phyloP scores from a whole-genome alignment of 2,329 filamentous ascomycete species.

The Fusarium compactum region DNA sequence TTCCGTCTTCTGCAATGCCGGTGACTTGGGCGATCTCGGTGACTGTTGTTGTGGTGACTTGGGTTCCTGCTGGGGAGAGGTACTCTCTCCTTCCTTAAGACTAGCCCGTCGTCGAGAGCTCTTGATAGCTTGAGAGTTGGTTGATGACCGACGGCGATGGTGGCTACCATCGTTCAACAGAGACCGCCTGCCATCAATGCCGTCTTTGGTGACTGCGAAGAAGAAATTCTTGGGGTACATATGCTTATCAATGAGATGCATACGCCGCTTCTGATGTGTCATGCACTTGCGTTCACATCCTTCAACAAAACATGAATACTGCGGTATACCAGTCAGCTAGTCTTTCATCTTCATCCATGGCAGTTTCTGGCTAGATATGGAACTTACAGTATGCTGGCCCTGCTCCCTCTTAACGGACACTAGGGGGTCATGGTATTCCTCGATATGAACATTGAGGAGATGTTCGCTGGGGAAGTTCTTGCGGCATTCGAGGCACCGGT shows the following conservation, averaged over 20 bases:
- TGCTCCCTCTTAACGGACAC: constrained; percentile 76
- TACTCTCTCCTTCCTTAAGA: constrained; percentile 46
- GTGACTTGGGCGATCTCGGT: constrained; percentile 25
- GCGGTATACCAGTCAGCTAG: constrained; percentile 25
- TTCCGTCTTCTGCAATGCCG: constrained; percentile 26
- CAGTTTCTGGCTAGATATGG: background rate
- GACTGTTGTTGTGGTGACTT: constrained; percentile 32
- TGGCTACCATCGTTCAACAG: constrained; percentile 74
- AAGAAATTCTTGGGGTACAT: constrained; percentile 90
- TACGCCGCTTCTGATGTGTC: constrained; percentile 83
- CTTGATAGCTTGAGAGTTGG: constrained; percentile 52
- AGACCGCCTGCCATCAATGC: constrained; percentile 86
- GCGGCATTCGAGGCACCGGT: constrained; percentile 85
- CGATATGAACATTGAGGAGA: constrained; percentile 85
- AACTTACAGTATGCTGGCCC: constrained; percentile 85
- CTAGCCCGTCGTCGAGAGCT: constrained; percentile 51
- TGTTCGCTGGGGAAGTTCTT: constrained; percentile 90
- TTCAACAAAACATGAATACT: constrained; percentile 93
- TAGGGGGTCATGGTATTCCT: constrained; percentile 91
- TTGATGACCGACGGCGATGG: constrained; percentile 63
- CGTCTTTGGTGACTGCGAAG: constrained; percentile 86
- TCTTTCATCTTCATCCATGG: background rate
- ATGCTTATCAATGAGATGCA: constrained; percentile 95
- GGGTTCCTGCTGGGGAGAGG: constrained; percentile 29
- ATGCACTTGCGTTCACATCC: constrained; percentile 87